These are phyloP conservation scores for Cryptococcus sp. DNA, from an alignment of 1,284 basidiomycete species.

Conservation along the genomic window DNA sequence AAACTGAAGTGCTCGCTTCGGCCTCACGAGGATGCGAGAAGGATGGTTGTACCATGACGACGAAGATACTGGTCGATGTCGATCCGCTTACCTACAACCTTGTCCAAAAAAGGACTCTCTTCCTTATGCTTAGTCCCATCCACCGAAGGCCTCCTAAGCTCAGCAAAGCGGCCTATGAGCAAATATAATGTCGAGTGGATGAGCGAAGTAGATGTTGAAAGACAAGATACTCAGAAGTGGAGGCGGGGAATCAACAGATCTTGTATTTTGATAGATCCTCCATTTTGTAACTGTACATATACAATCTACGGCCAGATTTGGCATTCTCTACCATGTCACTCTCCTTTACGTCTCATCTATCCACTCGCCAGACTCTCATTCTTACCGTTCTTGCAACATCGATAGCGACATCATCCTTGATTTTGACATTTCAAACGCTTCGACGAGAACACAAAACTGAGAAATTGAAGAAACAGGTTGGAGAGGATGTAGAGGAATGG, in stretches of 20 bases:
- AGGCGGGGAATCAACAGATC: background rate
- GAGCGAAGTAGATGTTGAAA: background rate
- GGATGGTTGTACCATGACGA: conserved; percentile 35
- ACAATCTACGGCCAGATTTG: no score
- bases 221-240: background rate
- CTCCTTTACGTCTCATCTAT: background rate
- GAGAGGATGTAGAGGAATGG: conserved; percentile 44
- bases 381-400: conserved; percentile 39
- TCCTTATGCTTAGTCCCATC: background rate
- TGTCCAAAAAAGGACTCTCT: background rate
- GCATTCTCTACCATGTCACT: background rate
- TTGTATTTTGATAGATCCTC: no score
- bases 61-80: background rate
- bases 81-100: background rate
- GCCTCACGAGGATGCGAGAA: conserved; percentile 26
- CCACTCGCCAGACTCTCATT: conserved; percentile 29
- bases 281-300: no score
- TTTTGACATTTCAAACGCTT: conserved; percentile 44
- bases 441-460: conserved; percentile 42
- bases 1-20: conserved; percentile 6
- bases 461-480: conserved; percentile 42
- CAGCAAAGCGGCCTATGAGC: no score
- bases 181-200: no score
- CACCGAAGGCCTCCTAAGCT: background rate
- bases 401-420: conserved; percentile 36